A percentile compares a stretch with the other conserved stretches of the same genome.
These are phyloP conservation scores for Licmophora abbreviata DNA, from an alignment of 108 stramenopile genomes.

Conservation along the genomic window DNA sequence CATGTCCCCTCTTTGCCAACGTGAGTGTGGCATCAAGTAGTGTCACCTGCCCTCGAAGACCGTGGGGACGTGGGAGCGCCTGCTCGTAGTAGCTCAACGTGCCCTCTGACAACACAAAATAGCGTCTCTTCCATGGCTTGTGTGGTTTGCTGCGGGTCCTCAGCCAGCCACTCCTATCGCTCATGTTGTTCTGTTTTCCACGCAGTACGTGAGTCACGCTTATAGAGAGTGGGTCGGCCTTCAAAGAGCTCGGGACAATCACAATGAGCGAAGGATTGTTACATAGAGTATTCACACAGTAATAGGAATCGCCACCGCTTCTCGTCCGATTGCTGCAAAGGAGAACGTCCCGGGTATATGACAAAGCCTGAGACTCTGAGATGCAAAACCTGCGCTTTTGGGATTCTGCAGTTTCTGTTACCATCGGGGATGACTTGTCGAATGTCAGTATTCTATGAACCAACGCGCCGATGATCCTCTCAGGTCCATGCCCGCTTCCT, in stretches of 20 bases:
- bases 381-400: conserved; percentile 2
- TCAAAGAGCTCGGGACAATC: conserved; percentile 51
- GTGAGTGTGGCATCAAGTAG: conserved; percentile 40
- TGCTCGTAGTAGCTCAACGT: conserved; percentile 57
- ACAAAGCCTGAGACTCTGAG: conserved; percentile 61
- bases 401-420: not conserved
- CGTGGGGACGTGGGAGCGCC: conserved; percentile 46
- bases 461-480: conserved; percentile 62
- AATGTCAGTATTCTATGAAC: conserved; percentile 43
- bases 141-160: conserved; percentile 44
- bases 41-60: conserved; percentile 40
- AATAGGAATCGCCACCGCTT: conserved; percentile 79
- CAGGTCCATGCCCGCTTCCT: conserved; percentile 61
- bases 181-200: conserved; percentile 10
- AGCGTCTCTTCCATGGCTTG: conserved; percentile 45
- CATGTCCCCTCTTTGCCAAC: conserved; percentile 15
- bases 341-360: conserved; percentile 69
- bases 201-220: conserved; percentile 19
- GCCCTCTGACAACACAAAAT: conserved; percentile 53
- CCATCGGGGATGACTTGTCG: conserved; percentile 16
- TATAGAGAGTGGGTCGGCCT: conserved; percentile 64
- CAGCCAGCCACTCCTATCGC: conserved; percentile 48
- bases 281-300: conserved; percentile 68
- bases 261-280: conserved; percentile 62
- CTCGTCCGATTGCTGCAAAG: conserved; percentile 71